These are phyloP conservation scores for Calycina herbarum DNA, from an alignment of 2,329 filamentous ascomycete genomes.

Conservation along the genomic window DNA sequence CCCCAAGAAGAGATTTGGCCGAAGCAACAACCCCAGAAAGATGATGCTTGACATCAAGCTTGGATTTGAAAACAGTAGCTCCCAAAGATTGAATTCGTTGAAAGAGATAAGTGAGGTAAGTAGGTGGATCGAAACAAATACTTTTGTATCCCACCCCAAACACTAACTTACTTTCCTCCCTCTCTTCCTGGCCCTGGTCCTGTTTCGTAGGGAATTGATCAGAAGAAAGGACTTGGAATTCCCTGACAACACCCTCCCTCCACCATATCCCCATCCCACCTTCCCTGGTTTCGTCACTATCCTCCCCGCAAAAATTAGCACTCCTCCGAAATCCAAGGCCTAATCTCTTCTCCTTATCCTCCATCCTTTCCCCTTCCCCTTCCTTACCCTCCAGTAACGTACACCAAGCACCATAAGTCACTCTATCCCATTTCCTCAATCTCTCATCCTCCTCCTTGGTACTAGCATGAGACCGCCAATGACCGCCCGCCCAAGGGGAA, in stretches of 20 bases:
- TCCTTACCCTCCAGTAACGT: constrained; percentile 25
- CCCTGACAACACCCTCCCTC: constrained; percentile 12
- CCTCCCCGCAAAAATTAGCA: constrained; percentile 8
- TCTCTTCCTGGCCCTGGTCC: too few relatives aligned
- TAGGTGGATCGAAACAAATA: constrained; percentile 24
- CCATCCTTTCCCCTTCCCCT: constrained; percentile 14
- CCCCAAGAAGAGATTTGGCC: constrained; percentile 11
- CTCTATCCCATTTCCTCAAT: constrained; percentile 43
- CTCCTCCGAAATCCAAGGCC: constrained; percentile 21
- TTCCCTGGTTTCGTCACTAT: constrained; percentile 23
- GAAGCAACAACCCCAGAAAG: constrained; percentile 19
- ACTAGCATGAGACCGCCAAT: constrained; percentile 47
- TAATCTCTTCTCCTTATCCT: constrained; percentile 27
- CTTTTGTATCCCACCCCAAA: constrained; percentile 22
- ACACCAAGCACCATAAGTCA: constrained; percentile 46
- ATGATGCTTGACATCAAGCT: constrained; percentile 10
- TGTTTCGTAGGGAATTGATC: not conserved
- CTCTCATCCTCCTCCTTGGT: constrained; percentile 33
- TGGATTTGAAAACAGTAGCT: constrained; percentile 10
- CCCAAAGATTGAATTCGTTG: constrained; percentile 23
- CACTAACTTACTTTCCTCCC: not conserved
- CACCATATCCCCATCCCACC: constrained; percentile 25
- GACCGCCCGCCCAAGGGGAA: constrained; percentile 45
- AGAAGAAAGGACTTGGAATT: constrained; percentile 14
- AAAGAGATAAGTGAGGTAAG: constrained; percentile 31